Evolutionary conservation across 2,329 filamentous ascomycete genomes (phyloP).

Genomic region (Alternaria ethzedia): DNA sequence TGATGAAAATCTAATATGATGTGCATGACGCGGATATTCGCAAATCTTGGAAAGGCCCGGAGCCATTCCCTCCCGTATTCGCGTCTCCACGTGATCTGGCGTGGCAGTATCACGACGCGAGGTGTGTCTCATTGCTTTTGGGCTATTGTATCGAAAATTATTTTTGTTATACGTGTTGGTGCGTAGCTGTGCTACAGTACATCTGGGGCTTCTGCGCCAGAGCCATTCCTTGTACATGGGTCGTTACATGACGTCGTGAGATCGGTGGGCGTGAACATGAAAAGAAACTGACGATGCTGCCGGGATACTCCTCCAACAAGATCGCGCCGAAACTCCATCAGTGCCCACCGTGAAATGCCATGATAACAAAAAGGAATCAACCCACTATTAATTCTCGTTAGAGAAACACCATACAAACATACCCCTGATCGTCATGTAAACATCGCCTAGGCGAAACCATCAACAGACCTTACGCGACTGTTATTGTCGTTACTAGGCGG

Average conservation of each 20-base stretch:
- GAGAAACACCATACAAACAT: neutral
- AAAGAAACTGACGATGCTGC: conserved; percentile 1
- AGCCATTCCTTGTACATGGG: neutral
- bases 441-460: neutral
- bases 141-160: neutral
- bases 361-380: neutral
- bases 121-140: neutral
- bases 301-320: neutral
- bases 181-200: neutral
- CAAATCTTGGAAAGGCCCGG: conserved; percentile 5
- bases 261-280: conserved; percentile 1
- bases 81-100: conserved; percentile 12
- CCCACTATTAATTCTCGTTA: neutral
- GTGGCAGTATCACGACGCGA: conserved; percentile 1
- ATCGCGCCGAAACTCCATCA: conserved; percentile 8
- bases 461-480: neutral
- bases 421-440: neutral
- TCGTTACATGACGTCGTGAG: conserved; percentile 4
- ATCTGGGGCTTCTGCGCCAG: neutral
- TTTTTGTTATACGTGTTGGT: neutral
- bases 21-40: conserved; percentile 15
- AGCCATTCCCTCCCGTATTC: conserved; percentile 4
- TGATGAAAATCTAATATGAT: conserved; percentile 4
- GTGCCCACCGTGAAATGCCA: conserved; percentile 1
- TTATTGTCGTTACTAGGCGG: neutral